Evolutionary conservation across 768 basidiomycete genomes (phyloP).

Genomic region (Rhodosporidiobolus odoratus): DNA sequence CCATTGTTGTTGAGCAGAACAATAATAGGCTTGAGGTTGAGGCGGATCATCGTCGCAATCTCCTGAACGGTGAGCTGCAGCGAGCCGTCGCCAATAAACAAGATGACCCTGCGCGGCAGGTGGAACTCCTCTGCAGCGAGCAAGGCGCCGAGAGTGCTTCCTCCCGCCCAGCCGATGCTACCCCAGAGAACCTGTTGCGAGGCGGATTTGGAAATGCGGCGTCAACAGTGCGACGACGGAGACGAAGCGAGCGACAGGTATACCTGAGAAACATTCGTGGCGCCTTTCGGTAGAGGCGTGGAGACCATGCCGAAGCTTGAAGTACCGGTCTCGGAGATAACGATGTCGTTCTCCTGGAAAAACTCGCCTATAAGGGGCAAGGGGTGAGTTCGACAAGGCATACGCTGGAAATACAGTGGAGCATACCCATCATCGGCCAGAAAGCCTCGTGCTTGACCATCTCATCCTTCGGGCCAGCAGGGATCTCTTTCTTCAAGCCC

Average conservation of each 20-base stretch:
- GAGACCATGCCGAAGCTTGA: slow-evolving; percentile 80
- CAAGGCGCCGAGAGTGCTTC: slow-evolving; percentile 58
- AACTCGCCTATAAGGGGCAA: too few relatives aligned
- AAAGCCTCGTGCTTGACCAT: slow-evolving; percentile 39
- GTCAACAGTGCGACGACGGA: background rate
- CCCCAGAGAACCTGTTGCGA: slow-evolving; percentile 77
- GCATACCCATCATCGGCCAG: slow-evolving; percentile 42
- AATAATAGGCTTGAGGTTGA: slow-evolving; percentile 59
- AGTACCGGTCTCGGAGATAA: slow-evolving; percentile 85
- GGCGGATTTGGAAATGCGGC: slow-evolving; percentile 16
- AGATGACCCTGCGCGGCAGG: slow-evolving; percentile 60
- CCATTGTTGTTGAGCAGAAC: slow-evolving; percentile 40
- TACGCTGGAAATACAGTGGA: too few relatives aligned
- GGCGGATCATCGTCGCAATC: slow-evolving; percentile 67
- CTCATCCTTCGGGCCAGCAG: slow-evolving; percentile 52
- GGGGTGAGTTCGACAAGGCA: too few relatives aligned
- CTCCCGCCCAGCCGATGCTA: slow-evolving; percentile 84
- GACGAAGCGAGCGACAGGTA: background rate
- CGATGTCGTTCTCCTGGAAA: slow-evolving; percentile 51
- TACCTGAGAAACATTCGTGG: slow-evolving; percentile 61
- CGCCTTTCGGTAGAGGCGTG: slow-evolving; percentile 66
- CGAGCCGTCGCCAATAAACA: slow-evolving; percentile 84
- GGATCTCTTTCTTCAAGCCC: slow-evolving; percentile 41
- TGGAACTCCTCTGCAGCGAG: slow-evolving; percentile 61
- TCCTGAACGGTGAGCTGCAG: slow-evolving; percentile 45